phyloP scores from a whole-genome alignment of 441 rosid species.

The Theobroma grandiflorum region DNA sequence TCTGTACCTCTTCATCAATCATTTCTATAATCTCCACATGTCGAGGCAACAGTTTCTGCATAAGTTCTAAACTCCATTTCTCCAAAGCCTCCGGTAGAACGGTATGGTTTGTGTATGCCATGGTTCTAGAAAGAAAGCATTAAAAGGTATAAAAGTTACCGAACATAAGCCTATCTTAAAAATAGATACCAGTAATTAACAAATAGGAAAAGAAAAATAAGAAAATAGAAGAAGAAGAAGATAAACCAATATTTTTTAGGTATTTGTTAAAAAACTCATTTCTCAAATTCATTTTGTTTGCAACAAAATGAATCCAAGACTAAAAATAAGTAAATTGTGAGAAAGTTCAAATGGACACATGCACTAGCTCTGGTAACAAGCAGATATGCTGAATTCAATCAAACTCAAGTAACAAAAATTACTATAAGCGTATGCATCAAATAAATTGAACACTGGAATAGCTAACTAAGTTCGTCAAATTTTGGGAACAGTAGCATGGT shows the following conservation, averaged over 20 bases:
- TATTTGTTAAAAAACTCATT: too few relatives aligned
- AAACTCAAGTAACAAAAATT: neutral
- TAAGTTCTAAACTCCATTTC: slow-evolving; percentile 96
- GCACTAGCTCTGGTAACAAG: neutral
- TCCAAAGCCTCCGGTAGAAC: slow-evolving; percentile 97
- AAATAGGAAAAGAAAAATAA: neutral
- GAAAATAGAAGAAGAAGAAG: neutral
- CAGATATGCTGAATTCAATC: slow-evolving; percentile 8
- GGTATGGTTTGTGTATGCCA: slow-evolving; percentile 97
- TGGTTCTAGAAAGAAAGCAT: slow-evolving; percentile 59
- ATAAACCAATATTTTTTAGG: too few relatives aligned
- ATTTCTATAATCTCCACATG: slow-evolving; percentile 87
- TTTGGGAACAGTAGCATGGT: neutral
- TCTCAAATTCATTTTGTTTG: too few relatives aligned
- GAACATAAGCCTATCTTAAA: slow-evolving; percentile 13
- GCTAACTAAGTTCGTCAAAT: neutral
- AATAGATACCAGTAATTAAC: neutral
- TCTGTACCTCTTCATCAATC: slow-evolving; percentile 91
- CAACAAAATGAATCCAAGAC: slow-evolving; percentile 1
- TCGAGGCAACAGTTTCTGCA: slow-evolving; percentile 89
- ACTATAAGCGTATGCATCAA: neutral
- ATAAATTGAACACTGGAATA: neutral
- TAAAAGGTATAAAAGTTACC: slow-evolving; percentile 21
- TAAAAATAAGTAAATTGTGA: neutral
- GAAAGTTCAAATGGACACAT: neutral